Percentiles rank a stretch among this genome's conserved stretches.
These are phyloP conservation scores for Ogataea dorogensis DNA, from an alignment of 805 yeast genomes.

Conservation along the genomic window DNA sequence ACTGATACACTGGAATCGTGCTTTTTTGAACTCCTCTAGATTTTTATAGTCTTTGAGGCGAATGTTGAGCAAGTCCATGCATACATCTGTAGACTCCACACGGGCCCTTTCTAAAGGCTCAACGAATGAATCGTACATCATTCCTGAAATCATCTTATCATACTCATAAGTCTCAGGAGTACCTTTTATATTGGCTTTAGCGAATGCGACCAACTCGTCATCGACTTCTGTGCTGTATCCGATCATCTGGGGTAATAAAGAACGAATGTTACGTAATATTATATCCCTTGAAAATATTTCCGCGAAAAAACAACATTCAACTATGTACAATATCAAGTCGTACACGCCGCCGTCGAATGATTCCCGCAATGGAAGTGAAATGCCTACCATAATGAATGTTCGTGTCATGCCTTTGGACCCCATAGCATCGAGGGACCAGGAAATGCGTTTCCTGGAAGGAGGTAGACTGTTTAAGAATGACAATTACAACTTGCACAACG, in stretches of 20 bases:
- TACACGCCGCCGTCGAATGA: constrained; percentile 17
- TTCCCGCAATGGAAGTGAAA: constrained; percentile 9
- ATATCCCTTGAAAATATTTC: constrained; percentile 3
- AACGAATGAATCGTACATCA: constrained; percentile 37
- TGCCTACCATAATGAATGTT: constrained; percentile 5
- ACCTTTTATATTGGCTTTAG: constrained; percentile 18
- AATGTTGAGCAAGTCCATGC: constrained; percentile 13
- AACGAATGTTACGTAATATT: not conserved
- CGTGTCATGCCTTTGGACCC: constrained; percentile 35
- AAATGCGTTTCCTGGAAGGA: constrained; percentile 31
- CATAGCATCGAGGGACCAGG: constrained; percentile 34
- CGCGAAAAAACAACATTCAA: constrained; percentile 5
- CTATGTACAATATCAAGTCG: constrained; percentile 17
- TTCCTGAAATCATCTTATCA: constrained; percentile 55
- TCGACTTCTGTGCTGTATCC: constrained; percentile 3
- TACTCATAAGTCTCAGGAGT: constrained; percentile 39
- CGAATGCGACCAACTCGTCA: constrained; percentile 20
- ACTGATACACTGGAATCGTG: constrained; percentile 38
- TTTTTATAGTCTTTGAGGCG: constrained; percentile 19
- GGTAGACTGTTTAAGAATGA: constrained; percentile 32
- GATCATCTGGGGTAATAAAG: not conserved
- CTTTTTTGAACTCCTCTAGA: constrained; percentile 29
- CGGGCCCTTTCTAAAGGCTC: constrained; percentile 35
- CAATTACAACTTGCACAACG: constrained; percentile 29
- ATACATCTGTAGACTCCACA: constrained; percentile 36